Evolutionary conservation across 2,329 filamentous ascomycete genomes (phyloP).

Genomic region (Hypoxylon rubiginosum): DNA sequence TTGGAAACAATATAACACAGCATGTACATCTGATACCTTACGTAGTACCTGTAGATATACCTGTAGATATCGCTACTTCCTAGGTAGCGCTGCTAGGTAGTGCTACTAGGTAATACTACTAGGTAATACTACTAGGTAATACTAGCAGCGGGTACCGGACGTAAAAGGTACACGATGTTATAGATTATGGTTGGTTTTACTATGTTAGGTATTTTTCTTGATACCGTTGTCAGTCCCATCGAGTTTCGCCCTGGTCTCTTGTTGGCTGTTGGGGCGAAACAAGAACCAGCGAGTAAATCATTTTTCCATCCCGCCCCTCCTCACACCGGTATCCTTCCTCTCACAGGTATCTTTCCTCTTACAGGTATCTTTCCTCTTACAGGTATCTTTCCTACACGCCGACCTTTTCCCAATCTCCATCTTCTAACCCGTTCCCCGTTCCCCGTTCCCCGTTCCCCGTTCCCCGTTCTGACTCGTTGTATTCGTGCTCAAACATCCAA

Average conservation of each 20-base stretch:
- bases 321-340: too few species aligned
- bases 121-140: not conserved
- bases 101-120: not conserved
- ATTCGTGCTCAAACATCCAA: conserved; percentile 1
- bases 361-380: not conserved
- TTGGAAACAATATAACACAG: conserved; percentile 12
- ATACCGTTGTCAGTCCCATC: conserved; percentile 22
- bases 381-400: not conserved
- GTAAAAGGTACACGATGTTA: conserved; percentile 10
- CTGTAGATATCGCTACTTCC: not conserved
- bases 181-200: conserved; percentile 12
- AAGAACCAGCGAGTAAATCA: conserved; percentile 29
- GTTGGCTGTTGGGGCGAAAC: conserved; percentile 25
- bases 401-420: conserved; percentile 12
- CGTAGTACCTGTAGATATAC: not conserved
- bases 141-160: conserved; percentile 18
- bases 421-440: conserved; percentile 14
- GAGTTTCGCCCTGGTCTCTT: conserved; percentile 24
- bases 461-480: too few species aligned
- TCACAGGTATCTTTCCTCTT: not conserved
- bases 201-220: conserved; percentile 9
- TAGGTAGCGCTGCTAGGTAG: too few species aligned
- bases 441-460: too few species aligned
- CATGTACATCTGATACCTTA: not conserved
- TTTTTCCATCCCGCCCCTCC: conserved; percentile 31